Conservation (phyloP, 2,329 filamentous ascomycete genomes). For the Aspergillus sp. region DNA sequence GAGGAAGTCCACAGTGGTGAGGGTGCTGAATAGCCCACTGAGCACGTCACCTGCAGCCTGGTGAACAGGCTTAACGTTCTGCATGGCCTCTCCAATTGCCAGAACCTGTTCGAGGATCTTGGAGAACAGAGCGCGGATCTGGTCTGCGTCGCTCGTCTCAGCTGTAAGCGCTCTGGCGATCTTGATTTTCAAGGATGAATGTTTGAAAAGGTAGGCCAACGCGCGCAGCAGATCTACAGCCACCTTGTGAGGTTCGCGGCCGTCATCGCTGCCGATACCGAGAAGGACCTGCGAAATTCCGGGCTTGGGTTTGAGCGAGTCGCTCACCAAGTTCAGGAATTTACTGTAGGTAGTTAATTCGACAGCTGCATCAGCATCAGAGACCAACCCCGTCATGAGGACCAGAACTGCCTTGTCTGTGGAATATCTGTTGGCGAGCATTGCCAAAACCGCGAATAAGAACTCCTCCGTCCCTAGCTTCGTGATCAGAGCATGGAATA, state of each 20-base stretch:
- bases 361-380: constrained; percentile 69
- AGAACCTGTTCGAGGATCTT: constrained; percentile 66
- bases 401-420: constrained; percentile 69
- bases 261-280: constrained; percentile 52
- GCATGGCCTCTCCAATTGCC: constrained; percentile 58
- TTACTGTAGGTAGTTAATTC: constrained; percentile 75
- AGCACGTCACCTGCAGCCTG: constrained; percentile 65
- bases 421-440: constrained; percentile 87
- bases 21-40: constrained; percentile 75
- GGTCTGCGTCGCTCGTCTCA: constrained; percentile 56
- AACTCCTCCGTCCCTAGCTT: constrained; percentile 86
- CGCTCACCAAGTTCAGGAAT: constrained; percentile 71
- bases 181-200: constrained; percentile 42
- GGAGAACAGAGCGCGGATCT: constrained; percentile 68
- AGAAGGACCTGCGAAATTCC: constrained; percentile 72
- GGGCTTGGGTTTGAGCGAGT: constrained; percentile 74
- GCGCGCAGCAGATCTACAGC: constrained; percentile 44
- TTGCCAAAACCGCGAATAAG: constrained; percentile 80
- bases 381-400: constrained; percentile 75
- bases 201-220: constrained; percentile 41
- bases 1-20: constrained; percentile 86
- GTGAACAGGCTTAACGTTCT: constrained; percentile 36
- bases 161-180: constrained; percentile 38
- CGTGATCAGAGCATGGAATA: constrained; percentile 82
- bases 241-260: constrained; percentile 48